A percentile compares a stretch with the other conserved stretches of the same genome.
Conservation (phyloP, 2,329 filamentous ascomycete genomes). For the Rugonectria rugulosa region DNA sequence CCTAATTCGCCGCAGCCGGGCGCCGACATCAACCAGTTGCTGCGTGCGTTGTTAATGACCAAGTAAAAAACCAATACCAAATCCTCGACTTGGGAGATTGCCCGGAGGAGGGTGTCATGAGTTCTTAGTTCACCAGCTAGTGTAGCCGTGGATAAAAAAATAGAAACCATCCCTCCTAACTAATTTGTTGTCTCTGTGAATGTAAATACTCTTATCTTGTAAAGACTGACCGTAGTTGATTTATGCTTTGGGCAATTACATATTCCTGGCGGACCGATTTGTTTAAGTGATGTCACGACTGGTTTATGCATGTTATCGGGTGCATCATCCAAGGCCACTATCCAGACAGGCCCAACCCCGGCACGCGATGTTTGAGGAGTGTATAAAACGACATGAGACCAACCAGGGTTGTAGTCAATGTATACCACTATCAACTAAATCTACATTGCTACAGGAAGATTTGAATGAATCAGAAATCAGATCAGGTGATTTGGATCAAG, state of each 20-base stretch:
- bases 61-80: slow-evolving; percentile 35
- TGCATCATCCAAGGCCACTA: no score
- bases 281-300: no score
- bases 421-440: no score
- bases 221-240: background rate
- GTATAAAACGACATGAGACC: no score
- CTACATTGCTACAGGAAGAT: no score
- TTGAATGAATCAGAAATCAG: no score
- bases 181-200: background rate
- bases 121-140: slow-evolving; percentile 32
- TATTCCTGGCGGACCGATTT: background rate
- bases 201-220: background rate
- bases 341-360: no score
- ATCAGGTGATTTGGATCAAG: no score
- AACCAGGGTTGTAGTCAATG: no score
- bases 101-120: slow-evolving; percentile 34
- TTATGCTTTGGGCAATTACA: background rate
- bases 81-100: slow-evolving; percentile 33
- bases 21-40: slow-evolving; percentile 19
- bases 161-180: slow-evolving; percentile 36
- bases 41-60: slow-evolving; percentile 37
- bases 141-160: slow-evolving; percentile 36
- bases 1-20: slow-evolving; percentile 32
- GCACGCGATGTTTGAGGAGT: no score
- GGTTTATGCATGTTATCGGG: no score